Evolutionary conservation across 129 eudicot species (phyloP), one percentile per base, ranked within the genome.

Genomic region (Saposhnikovia divaricata): DNA sequence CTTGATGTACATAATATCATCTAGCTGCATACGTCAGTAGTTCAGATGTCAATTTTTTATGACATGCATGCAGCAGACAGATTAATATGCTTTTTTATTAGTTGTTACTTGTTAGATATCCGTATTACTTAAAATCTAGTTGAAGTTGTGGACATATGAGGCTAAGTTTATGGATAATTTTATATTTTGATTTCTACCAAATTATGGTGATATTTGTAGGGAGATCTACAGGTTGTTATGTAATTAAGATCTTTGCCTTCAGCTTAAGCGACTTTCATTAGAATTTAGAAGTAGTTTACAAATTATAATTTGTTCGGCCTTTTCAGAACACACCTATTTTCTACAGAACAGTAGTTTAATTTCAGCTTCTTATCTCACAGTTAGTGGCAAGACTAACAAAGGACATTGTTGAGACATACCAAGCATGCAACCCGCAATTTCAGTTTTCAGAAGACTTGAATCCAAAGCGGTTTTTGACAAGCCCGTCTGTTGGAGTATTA

Each of bases 381-480:
- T 84, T 96, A 88, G 90, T 96, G 81, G 88, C 89, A 42, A 85
- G 96, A 74, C 87, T 96, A 83, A 96, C 99, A 50, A 96, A 92
- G 84, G 98, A 89, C 81, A 81, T 96, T 61, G 89, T 90, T 86
- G 96, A 92, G 61, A 92, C 97, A 50, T 96, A 90, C 80, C 88
- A 87, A 81, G 78, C 50, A 84, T 92, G 99, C 97, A 92, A 96
- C 82, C 92, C 99, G 5, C 87, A 89, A 59, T 96, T 96, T 80
- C 88, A 74, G 42, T 92, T 85, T 84, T 84, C 89, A 40, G 97
- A 92, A 48, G 97, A 88, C 80, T 75, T 89, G 75, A 91, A 85
- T 80, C 93, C 90, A 69, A 96, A 96, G 87, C 86, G 98, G 85
- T 96, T 89, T 83, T 78, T 96, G 86, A 96, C 99, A 43, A 90